phyloP scores from a whole-genome alignment of 2,329 filamentous ascomycete genomes.

The Botrytis elliptica region DNA sequence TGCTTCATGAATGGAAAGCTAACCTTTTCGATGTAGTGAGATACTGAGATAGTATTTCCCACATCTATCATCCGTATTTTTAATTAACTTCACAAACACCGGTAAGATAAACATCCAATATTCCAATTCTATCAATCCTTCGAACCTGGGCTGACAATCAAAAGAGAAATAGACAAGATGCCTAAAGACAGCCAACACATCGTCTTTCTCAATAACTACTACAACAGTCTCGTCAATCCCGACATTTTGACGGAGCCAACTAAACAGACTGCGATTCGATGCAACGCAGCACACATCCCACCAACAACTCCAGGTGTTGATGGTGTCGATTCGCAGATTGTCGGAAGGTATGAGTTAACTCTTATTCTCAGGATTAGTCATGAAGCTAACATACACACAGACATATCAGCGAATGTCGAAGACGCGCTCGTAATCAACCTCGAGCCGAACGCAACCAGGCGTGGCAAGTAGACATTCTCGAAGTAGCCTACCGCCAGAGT shows the following conservation, averaged over 20 bases:
- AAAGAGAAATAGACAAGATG: neutral
- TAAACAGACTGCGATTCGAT: neutral
- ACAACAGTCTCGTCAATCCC: neutral
- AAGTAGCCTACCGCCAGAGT: neutral
- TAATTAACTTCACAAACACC: fast-evolving
- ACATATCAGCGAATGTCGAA: conserved; percentile 2
- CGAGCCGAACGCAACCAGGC: neutral
- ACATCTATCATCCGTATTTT: too few species aligned
- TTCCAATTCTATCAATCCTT: neutral
- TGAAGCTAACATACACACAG: conserved; percentile 5
- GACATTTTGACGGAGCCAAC: neutral
- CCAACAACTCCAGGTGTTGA: neutral
- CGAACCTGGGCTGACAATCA: neutral
- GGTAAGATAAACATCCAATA: neutral
- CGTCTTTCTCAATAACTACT: neutral
- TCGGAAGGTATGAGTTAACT: neutral
- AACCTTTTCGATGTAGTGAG: neutral
- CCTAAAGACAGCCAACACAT: neutral
- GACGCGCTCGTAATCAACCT: neutral
- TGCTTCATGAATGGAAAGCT: neutral
- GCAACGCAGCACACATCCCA: neutral
- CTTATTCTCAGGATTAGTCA: neutral
- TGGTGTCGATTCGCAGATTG: conserved; percentile 7
- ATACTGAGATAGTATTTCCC: neutral
- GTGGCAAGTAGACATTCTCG: neutral